phyloP scores from a whole-genome alignment of 164 flowering plant species.

The Pachysandra terminalis region DNA sequence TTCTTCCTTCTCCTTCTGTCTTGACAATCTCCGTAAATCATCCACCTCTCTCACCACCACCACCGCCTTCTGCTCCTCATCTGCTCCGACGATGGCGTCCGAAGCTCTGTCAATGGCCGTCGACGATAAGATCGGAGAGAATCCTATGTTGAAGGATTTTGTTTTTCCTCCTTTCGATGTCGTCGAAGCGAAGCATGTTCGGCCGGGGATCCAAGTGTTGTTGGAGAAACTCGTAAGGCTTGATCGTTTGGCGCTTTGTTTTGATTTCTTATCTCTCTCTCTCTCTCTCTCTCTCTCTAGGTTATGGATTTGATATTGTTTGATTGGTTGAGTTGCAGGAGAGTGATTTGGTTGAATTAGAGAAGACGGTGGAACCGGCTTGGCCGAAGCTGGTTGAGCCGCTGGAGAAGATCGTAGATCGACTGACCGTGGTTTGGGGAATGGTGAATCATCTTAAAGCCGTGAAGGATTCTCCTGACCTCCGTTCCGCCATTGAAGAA shows the following conservation, averaged over 20 bases:
- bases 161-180: conserved; percentile 83
- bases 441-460: conserved; percentile 84
- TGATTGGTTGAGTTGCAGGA: conserved; percentile 47
- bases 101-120: conserved; percentile 14
- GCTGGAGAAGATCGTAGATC: conserved; percentile 77
- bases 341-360: conserved; percentile 68
- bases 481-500: conserved; percentile 92
- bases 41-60: conserved; percentile 11
- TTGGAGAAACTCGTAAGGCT: conserved; percentile 53
- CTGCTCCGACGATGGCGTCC: not conserved
- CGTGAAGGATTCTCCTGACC: conserved; percentile 83
- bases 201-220: conserved; percentile 74
- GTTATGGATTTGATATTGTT: not conserved
- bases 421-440: conserved; percentile 80
- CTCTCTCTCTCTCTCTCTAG: conserved; percentile 8
- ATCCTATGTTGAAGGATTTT: conserved; percentile 67
- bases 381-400: conserved; percentile 94
- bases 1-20: conserved; percentile 72
- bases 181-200: conserved; percentile 72
- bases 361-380: conserved; percentile 79
- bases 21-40: conserved; percentile 22
- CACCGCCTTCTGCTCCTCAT: conserved; percentile 4
- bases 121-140: conserved; percentile 17
- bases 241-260: conserved; percentile 4
- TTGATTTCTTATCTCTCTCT: not conserved